A percentile compares a stretch with the other conserved stretches of the same genome.
These are phyloP conservation scores for Fusarium ramigenum DNA, from an alignment of 2,329 filamentous ascomycete genomes.

Conservation along the genomic window DNA sequence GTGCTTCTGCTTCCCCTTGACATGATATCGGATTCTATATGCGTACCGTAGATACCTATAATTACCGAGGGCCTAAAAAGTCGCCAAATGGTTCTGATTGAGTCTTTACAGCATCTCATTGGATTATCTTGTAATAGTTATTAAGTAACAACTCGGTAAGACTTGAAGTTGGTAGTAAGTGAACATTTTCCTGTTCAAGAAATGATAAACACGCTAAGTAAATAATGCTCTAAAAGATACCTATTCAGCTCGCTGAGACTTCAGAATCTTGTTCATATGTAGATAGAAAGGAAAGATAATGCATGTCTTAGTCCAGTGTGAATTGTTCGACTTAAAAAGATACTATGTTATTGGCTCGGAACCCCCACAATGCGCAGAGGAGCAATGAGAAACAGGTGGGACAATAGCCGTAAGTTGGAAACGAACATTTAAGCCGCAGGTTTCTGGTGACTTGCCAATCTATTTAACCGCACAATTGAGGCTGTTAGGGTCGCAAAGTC, in stretches of 20 bases:
- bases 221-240: not conserved
- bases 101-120: not conserved
- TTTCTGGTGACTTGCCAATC: not conserved
- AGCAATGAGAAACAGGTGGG: conserved; percentile 27
- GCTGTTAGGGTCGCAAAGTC: not conserved
- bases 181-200: not conserved
- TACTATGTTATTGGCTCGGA: conserved; percentile 34
- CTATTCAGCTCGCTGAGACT: not conserved
- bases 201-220: not conserved
- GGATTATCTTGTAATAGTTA: not conserved
- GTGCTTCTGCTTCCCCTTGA: not conserved
- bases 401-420: conserved; percentile 16
- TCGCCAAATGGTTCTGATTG: not conserved
- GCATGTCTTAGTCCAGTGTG: conserved; percentile 8
- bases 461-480: conserved; percentile 20
- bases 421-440: conserved; percentile 16
- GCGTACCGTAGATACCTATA: not conserved
- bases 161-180: not conserved
- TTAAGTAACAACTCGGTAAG: not conserved
- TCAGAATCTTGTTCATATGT: not conserved
- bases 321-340: not conserved
- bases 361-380: conserved; percentile 31
- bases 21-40: not conserved
- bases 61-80: not conserved
- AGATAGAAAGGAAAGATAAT: not conserved